A percentile compares a stretch with the other conserved stretches of the same genome.
Evolutionary conservation across 768 basidiomycete species (phyloP).

Genomic region (Hygrophorus pudorinus): DNA sequence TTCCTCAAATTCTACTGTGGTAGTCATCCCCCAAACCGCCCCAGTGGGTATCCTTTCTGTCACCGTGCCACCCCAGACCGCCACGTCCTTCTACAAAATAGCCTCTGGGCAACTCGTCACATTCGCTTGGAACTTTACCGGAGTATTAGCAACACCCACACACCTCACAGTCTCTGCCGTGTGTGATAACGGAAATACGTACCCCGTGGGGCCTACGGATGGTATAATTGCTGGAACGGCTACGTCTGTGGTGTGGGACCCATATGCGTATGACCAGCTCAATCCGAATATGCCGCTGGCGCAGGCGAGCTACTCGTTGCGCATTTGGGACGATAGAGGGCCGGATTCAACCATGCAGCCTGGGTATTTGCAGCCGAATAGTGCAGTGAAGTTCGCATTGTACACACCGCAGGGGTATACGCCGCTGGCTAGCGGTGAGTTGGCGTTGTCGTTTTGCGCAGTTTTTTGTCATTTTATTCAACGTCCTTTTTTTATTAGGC

Average conservation of each 20-base stretch:
- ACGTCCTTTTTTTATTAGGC: conserved; percentile 22
- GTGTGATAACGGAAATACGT: conserved; percentile 83
- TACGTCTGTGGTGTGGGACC: conserved; percentile 71
- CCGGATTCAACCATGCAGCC: conserved; percentile 44
- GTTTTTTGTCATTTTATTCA: background rate
- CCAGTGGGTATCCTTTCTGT: conserved; percentile 61
- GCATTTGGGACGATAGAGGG: conserved; percentile 78
- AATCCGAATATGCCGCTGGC: conserved; percentile 58
- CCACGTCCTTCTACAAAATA: conserved; percentile 85
- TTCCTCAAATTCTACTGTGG: conserved; percentile 6
- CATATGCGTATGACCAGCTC: conserved; percentile 60
- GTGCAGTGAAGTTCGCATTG: conserved; percentile 68
- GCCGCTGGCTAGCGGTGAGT: conserved; percentile 42
- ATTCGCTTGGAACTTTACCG: conserved; percentile 87
- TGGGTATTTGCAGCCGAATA: conserved; percentile 63
- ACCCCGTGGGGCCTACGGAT: conserved; percentile 73
- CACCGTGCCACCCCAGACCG: conserved; percentile 73
- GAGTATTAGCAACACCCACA: conserved; percentile 58
- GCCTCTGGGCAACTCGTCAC: conserved; percentile 65
- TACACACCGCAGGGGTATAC: conserved; percentile 74
- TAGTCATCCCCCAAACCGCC: conserved; percentile 36
- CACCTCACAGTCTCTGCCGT: conserved; percentile 73
- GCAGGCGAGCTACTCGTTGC: conserved; percentile 66
- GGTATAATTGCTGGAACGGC: conserved; percentile 64
- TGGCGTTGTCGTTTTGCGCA: background rate